Percentiles rank a stretch among this genome's conserved stretches.
Evolutionary conservation across 306 rosid genomes (phyloP).

Genomic region (Ceratonia siliqua): DNA sequence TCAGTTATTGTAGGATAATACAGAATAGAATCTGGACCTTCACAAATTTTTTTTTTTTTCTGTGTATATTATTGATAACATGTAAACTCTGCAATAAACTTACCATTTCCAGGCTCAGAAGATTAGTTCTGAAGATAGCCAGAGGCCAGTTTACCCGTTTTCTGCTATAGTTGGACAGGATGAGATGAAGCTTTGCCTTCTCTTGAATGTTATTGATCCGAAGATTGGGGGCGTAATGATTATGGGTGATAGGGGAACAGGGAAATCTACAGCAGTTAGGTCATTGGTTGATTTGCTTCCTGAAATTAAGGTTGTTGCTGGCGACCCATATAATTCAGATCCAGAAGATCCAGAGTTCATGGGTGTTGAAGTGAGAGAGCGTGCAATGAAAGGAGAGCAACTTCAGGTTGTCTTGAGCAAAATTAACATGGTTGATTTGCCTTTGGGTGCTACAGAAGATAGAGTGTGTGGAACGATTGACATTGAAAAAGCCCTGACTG

Average conservation of each 20-base stretch:
- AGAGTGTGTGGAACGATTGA: slow-evolving; percentile 96
- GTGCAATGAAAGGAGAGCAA: slow-evolving; percentile 62
- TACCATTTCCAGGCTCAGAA: slow-evolving; percentile 55
- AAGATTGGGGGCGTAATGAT: slow-evolving; percentile 98
- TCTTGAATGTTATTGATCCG: slow-evolving; percentile 89
- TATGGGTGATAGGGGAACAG: slow-evolving; percentile 97
- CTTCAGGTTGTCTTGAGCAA: slow-evolving; percentile 63
- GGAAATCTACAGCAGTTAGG: slow-evolving; percentile 87
- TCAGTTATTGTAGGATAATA: no score
- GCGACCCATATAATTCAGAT: slow-evolving; percentile 91
- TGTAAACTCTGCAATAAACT: slow-evolving; percentile 16
- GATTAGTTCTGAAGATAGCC: slow-evolving; percentile 54
- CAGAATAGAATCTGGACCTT: no score
- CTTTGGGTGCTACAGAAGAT: slow-evolving; percentile 93
- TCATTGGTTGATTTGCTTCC: slow-evolving; percentile 94
- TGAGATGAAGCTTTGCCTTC: slow-evolving; percentile 96
- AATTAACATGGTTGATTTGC: slow-evolving; percentile 97
- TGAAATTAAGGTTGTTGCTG: slow-evolving; percentile 76
- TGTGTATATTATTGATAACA: neutral
- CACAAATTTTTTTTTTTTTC: no score
- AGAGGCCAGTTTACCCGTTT: slow-evolving; percentile 93
- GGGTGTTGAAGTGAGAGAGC: slow-evolving; percentile 84
- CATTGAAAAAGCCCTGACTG: slow-evolving; percentile 93
- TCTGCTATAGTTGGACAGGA: slow-evolving; percentile 96
- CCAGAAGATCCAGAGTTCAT: slow-evolving; percentile 94